These are phyloP conservation scores for Podospora didyma DNA, from an alignment of 495 filamentous ascomycete species.

Conservation along the genomic window DNA sequence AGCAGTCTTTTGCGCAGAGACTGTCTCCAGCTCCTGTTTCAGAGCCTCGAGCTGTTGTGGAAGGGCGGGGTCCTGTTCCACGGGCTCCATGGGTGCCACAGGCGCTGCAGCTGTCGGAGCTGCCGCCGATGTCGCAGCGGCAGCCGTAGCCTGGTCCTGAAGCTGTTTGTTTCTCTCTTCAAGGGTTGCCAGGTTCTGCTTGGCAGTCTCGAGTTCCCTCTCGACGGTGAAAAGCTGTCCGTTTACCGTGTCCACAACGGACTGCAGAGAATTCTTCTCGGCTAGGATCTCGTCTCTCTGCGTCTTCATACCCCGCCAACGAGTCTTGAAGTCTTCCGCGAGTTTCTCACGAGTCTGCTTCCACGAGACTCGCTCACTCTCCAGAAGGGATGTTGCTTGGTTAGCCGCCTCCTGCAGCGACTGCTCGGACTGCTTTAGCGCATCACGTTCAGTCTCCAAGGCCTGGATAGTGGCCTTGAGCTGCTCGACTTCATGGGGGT, in stretches of 20 bases:
- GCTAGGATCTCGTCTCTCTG: conserved; percentile 37
- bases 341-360: conserved; percentile 35
- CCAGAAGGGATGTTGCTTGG: conserved; percentile 37
- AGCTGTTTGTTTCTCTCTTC: conserved; percentile 34
- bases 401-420: conserved; percentile 54
- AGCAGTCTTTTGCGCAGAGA: conserved; percentile 35
- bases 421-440: conserved; percentile 54
- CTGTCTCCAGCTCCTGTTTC: conserved; percentile 36
- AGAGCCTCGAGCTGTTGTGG: conserved; percentile 59
- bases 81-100: background rate
- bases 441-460: conserved; percentile 69
- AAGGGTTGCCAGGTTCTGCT: conserved; percentile 29
- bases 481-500: conserved; percentile 84
- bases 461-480: conserved; percentile 62
- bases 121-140: background rate
- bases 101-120: conserved; percentile 10
- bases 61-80: conserved; percentile 50
- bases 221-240: conserved; percentile 30
- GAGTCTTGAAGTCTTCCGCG: conserved; percentile 44
- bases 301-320: conserved; percentile 35
- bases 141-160: conserved; percentile 19
- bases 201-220: conserved; percentile 34
- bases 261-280: conserved; percentile 36
- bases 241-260: conserved; percentile 28
- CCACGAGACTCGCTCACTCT: conserved; percentile 45